Base-by-base conservation (phyloP, 306 rosid species). In the Malus fusca region DNA sequence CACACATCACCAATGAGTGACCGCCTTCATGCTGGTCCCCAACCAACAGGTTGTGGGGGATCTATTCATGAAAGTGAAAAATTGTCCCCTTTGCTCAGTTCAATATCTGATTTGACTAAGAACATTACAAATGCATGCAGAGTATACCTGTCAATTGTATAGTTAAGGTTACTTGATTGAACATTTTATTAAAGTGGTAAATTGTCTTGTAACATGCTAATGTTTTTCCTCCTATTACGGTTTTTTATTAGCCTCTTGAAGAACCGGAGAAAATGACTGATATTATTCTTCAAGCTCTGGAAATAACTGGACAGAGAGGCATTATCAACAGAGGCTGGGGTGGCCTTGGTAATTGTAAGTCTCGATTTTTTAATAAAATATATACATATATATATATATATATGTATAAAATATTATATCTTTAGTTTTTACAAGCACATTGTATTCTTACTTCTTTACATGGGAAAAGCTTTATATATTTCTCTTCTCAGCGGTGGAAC, bases 241-340 rank as follows among this genome's bases (percentile, higher is more conserved):
- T 53, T 56, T 64, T 90, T 75, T 59, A 73, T 76, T 79, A 92
- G 98, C 98, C 98, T 75, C 87, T 92, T 60, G 82, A 85, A 81
- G 88, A 89, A 55, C 96, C 97, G 1, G 84, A 81, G 79, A 86
- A 88, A 82, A 90, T 94, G 96, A 94, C 98, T 8, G 28, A 78
- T 80, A 83, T 84, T 82, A 88, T 92, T 72, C 86, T 92, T 76
- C 76, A 85, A 78, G 98, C 97, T 78, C 88, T 94, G 77, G 88
- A 94, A 76, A 84, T 67, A 67, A 94, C 97, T 4, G 80, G 86
- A 81, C 94, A 88, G 84, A 88, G 98, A 80, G 98, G 98, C 70
- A 78, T 94, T 80, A 94, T 94, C 85, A 92, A 90, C 87, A 90
- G 78, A 84, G 97, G 98, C 68, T 92, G 98, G 98, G 98, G 97